Evolutionary conservation across 2,329 filamentous ascomycete genomes (phyloP).

Genomic region (Cladobotryum mycophilum): DNA sequence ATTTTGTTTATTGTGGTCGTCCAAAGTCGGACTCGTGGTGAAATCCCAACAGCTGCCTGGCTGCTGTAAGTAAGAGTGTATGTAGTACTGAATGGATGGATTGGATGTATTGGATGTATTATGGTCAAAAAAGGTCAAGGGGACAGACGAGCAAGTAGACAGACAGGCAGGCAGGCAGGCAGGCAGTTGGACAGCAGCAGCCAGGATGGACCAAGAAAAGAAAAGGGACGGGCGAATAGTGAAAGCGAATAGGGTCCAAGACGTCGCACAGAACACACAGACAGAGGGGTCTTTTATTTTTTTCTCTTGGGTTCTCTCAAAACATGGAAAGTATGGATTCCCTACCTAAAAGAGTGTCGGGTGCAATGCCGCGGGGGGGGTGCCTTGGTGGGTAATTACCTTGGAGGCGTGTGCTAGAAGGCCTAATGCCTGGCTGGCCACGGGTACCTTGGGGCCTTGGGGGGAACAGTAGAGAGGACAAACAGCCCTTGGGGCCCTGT

Average conservation of each 20-base stretch:
- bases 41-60: slow-evolving; percentile 13
- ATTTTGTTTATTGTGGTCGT: slow-evolving; percentile 6
- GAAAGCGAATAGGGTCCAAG: slow-evolving; percentile 12
- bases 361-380: slow-evolving; percentile 2
- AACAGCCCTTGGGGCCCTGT: too few species aligned
- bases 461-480: too few species aligned
- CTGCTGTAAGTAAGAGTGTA: neutral
- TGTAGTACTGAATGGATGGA: too few species aligned
- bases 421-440: too few species aligned
- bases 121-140: slow-evolving; percentile 6
- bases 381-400: too few species aligned
- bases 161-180: neutral
- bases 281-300: neutral
- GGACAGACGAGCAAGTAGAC: neutral
- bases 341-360: neutral
- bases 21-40: slow-evolving; percentile 1
- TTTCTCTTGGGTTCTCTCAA: neutral
- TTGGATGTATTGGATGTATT: slow-evolving; percentile 9
- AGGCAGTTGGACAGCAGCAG: too few species aligned
- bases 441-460: too few species aligned
- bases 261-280: slow-evolving; percentile 4
- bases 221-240: neutral
- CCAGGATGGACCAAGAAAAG: too few species aligned
- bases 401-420: too few species aligned
- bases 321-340: too few species aligned